phyloP scores from a whole-genome alignment of 108 stramenopile species.

The Cyclotella distinguenda region DNA sequence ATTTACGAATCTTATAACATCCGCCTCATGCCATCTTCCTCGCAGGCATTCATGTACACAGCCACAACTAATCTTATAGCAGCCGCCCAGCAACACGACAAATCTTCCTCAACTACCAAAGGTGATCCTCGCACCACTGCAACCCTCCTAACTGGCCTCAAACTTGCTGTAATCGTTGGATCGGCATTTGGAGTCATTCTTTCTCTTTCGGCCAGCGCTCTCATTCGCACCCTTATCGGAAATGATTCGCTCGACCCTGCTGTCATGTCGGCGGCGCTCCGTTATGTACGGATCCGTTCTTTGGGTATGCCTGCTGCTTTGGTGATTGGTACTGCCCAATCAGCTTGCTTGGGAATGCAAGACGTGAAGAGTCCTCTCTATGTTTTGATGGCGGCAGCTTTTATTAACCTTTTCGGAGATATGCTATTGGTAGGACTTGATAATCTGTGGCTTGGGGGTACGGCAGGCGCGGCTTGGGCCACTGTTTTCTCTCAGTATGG shows the following conservation, averaged over 20 bases:
- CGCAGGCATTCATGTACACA: conserved; percentile 75
- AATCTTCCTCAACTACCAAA: conserved; percentile 17
- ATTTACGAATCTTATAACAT: background rate
- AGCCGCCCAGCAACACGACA: conserved; percentile 61
- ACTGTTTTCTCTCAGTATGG: conserved; percentile 83
- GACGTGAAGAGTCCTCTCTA: conserved; percentile 77
- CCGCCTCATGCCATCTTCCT: too few relatives aligned
- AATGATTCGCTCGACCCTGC: conserved; percentile 66
- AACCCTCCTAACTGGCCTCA: conserved; percentile 64
- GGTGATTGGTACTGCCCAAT: conserved; percentile 76
- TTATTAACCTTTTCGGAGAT: conserved; percentile 81
- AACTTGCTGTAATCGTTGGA: conserved; percentile 71
- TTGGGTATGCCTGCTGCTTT: conserved; percentile 85
- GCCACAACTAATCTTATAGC: conserved; percentile 83
- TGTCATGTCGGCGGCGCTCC: conserved; percentile 68
- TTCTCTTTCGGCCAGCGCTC: conserved; percentile 39
- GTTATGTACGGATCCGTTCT: conserved; percentile 82
- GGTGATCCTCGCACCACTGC: conserved; percentile 43
- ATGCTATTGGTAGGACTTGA: conserved; percentile 57
- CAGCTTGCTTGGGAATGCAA: conserved; percentile 63
- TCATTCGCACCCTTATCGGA: conserved; percentile 73
- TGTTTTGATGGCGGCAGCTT: conserved; percentile 74
- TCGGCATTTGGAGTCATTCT: conserved; percentile 52
- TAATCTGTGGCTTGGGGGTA: conserved; percentile 68
- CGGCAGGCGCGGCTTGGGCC: conserved; percentile 90